These are phyloP conservation scores for Astrephomene gubernaculifera DNA, from an alignment of 139 green algal genomes.

Conservation along the genomic window DNA sequence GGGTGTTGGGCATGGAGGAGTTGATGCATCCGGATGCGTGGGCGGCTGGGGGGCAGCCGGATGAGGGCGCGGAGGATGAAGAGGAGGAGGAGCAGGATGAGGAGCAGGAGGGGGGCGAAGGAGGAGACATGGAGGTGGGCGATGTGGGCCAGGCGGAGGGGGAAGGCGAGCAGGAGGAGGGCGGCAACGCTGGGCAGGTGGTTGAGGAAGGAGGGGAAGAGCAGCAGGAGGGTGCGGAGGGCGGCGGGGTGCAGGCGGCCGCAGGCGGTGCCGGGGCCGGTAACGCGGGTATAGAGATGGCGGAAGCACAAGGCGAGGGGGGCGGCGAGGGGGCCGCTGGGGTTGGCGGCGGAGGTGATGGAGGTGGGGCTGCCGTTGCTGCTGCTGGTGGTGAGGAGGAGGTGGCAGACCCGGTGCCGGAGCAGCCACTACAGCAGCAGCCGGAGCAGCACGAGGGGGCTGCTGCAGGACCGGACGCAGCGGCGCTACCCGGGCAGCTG, in stretches of 20 bases:
- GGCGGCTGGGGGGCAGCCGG: neutral
- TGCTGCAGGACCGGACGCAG: too few relatives aligned
- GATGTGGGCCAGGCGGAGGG: neutral
- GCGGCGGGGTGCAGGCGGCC: neutral
- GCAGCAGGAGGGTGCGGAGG: neutral
- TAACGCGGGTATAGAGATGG: neutral
- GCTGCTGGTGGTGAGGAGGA: too few relatives aligned
- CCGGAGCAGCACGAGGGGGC: neutral
- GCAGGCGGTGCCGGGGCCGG: neutral
- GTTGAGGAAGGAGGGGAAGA: neutral
- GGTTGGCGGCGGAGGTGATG: too few relatives aligned
- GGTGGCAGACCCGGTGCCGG: neutral
- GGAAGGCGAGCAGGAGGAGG: neutral
- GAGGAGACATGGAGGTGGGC: neutral
- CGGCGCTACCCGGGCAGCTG: too few relatives aligned
- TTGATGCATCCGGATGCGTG: too few relatives aligned
- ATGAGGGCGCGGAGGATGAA: neutral
- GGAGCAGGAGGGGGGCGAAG: neutral
- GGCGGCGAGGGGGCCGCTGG: too few relatives aligned
- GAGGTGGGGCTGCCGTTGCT: too few relatives aligned
- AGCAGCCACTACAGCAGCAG: neutral
- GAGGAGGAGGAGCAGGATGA: neutral
- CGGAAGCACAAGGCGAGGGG: neutral
- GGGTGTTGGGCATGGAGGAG: slow-evolving; percentile 3
- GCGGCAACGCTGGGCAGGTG: neutral